Evolutionary conservation across 441 rosid genomes (phyloP).

Genomic region (Erodium chrysanthum): DNA sequence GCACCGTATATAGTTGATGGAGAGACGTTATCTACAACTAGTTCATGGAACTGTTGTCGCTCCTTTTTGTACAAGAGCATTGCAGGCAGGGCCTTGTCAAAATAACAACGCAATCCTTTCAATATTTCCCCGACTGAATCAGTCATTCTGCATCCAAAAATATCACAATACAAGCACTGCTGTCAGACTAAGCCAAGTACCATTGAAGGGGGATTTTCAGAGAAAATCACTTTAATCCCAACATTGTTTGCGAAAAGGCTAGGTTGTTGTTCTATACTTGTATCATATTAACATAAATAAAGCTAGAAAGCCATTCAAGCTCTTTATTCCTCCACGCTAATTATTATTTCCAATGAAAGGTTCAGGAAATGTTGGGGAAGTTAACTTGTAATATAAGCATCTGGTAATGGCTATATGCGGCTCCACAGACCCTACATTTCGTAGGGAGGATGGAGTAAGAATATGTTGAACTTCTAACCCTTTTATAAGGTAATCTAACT

Average conservation of each 20-base stretch:
- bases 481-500: no score
- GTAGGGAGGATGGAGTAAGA: background rate
- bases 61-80: conserved; percentile 79
- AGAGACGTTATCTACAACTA: conserved; percentile 45
- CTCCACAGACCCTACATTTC: background rate
- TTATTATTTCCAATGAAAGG: no score
- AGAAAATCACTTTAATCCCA: background rate
- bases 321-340: background rate
- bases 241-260: background rate
- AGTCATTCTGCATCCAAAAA: conserved; percentile 43
- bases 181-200: background rate
- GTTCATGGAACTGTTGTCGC: conserved; percentile 65
- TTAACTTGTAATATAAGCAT: background rate
- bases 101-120: conserved; percentile 80
- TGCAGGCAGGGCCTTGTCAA: conserved; percentile 79
- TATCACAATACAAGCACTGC: conserved; percentile 17
- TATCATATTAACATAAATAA: background rate
- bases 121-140: conserved; percentile 75
- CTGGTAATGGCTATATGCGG: background rate
- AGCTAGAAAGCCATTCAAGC: background rate
- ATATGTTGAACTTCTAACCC: no score
- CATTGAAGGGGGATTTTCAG: background rate
- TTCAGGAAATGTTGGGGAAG: no score
- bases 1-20: conserved; percentile 94
- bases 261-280: background rate